Percentiles rank a stretch among this genome's conserved stretches.
phyloP scores from a whole-genome alignment of 352 stramenopile genomes.

The Phytopythium boreale region DNA sequence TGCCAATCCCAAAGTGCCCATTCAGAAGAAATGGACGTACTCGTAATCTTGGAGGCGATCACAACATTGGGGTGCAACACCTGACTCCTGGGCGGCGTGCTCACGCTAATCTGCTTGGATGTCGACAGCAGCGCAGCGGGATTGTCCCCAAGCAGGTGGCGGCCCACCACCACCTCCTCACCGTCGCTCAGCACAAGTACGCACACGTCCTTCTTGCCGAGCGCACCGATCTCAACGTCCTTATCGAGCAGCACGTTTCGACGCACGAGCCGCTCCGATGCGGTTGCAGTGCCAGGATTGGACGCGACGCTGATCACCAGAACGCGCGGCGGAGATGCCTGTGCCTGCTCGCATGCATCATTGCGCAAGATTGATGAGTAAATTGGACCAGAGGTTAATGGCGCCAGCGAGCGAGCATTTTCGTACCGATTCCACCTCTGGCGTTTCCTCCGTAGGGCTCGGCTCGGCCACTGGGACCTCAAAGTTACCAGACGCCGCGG shows the following conservation, averaged over 20 bases:
- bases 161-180: conserved; percentile 64
- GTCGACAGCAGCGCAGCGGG: conserved; percentile 28
- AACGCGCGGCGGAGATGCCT: conserved; percentile 26
- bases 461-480: conserved; percentile 21
- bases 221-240: conserved; percentile 48
- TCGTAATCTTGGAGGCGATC: conserved; percentile 45
- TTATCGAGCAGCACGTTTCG: conserved; percentile 52
- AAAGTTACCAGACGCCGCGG: conserved; percentile 48
- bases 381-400: neutral
- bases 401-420: neutral
- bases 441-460: conserved; percentile 22
- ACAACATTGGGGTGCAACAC: conserved; percentile 52
- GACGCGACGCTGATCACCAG: conserved; percentile 63
- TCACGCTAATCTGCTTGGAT: conserved; percentile 55
- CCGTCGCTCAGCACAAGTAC: conserved; percentile 70
- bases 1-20: neutral
- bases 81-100: conserved; percentile 46
- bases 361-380: neutral
- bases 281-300: conserved; percentile 17
- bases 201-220: conserved; percentile 58
- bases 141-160: conserved; percentile 46
- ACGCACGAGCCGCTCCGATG: conserved; percentile 56
- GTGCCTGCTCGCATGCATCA: neutral
- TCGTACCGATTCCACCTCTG: conserved; percentile 14
- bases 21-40: conserved; percentile 18